Evolutionary conservation across 306 rosid genomes (phyloP).

Genomic region (Dalbergia cultrata): DNA sequence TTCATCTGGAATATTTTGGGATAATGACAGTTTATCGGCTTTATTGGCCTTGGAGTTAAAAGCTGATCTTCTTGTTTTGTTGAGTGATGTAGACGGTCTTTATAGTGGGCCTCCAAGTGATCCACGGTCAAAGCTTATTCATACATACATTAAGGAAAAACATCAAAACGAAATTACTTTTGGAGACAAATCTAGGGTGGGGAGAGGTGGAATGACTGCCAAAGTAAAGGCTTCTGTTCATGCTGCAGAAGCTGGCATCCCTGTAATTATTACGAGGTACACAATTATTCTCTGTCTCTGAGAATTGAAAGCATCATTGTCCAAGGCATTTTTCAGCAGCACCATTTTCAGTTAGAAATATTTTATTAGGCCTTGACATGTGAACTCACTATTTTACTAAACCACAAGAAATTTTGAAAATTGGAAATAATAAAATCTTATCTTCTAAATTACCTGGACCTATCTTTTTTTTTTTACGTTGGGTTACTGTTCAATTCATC

Average conservation of each 20-base stretch:
- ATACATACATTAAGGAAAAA: constrained; percentile 85
- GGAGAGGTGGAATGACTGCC: constrained; percentile 99
- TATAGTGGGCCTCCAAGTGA: constrained; percentile 99
- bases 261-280: constrained; percentile 96
- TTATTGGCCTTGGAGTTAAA: constrained; percentile 92
- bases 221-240: constrained; percentile 94
- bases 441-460: too few species aligned
- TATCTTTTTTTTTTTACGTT: background rate
- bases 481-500: background rate
- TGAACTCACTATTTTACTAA: background rate
- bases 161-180: constrained; percentile 95
- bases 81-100: constrained; percentile 97
- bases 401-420: constrained; percentile 24
- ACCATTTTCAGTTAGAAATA: constrained; percentile 16
- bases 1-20: constrained; percentile 99
- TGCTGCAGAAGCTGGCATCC: constrained; percentile 94
- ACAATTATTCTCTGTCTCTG: constrained; percentile 19
- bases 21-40: constrained; percentile 98
- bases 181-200: constrained; percentile 98
- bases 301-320: constrained; percentile 33
- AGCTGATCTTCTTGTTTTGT: constrained; percentile 95
- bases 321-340: constrained; percentile 3
- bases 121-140: constrained; percentile 87
- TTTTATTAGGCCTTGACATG: constrained; percentile 22
- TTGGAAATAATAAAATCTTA: background rate